Conservation (phyloP, 2,329 filamentous ascomycete species). For the Cytospora chrysosperma region DNA sequence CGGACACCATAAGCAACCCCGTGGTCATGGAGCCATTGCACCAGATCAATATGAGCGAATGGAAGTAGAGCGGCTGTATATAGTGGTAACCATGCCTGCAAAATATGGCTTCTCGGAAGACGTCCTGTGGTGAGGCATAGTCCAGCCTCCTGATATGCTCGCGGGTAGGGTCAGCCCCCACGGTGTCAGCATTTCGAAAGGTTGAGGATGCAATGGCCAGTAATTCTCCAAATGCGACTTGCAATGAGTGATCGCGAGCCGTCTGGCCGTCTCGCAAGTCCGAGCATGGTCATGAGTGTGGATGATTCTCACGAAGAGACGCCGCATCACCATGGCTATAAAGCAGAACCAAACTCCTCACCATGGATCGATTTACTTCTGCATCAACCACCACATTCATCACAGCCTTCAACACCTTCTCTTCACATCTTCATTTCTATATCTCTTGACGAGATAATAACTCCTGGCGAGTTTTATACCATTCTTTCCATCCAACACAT, state of each 20-base stretch:
- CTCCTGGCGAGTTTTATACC: slow-evolving; percentile 15
- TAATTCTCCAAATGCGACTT: neutral
- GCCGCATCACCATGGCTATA: neutral
- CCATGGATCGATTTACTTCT: neutral
- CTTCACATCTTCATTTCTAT: neutral
- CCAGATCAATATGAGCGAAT: neutral
- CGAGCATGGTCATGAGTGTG: neutral
- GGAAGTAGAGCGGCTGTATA: neutral
- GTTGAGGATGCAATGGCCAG: neutral
- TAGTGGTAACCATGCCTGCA: neutral
- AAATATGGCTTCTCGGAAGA: neutral
- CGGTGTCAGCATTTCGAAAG: neutral
- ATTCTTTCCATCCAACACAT: neutral
- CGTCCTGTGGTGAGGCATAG: neutral
- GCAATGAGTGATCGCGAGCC: neutral
- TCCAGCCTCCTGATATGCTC: neutral
- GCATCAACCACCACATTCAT: neutral
- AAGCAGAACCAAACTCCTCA: neutral
- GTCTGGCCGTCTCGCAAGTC: neutral
- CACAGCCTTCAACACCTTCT: neutral
- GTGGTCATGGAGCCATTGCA: neutral
- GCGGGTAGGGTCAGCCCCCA: neutral
- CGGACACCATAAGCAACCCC: too few relatives aligned
- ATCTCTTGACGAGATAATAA: slow-evolving; percentile 14
- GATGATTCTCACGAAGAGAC: neutral